A percentile compares a stretch with the other conserved stretches of the same genome.
phyloP scores from a whole-genome alignment of 2,329 filamentous ascomycete species.

The Didymella pomorum region DNA sequence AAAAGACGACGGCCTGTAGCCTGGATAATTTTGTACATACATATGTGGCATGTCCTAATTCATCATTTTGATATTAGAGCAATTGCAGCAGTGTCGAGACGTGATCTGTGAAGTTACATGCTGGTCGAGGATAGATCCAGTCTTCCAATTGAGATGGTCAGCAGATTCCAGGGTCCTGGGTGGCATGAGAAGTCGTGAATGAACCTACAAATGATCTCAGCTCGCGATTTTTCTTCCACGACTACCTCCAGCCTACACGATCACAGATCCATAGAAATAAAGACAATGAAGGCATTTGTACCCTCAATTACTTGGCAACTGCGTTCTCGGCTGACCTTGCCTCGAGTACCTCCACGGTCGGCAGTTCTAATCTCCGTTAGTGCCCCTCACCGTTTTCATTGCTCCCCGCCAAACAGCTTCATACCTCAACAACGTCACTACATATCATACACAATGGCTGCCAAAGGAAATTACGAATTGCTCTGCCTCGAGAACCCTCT shows the following conservation, averaged over 20 bases:
- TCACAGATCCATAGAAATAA: no score
- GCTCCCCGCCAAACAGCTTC: conserved; percentile 29
- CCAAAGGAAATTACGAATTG: conserved; percentile 82
- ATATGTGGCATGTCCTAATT: conserved; percentile 9
- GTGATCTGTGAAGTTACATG: not conserved
- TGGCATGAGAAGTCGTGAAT: conserved; percentile 13
- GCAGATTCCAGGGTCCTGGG: conserved; percentile 1
- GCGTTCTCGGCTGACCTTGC: conserved; percentile 1
- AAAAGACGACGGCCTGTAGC: not conserved
- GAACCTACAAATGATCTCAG: not conserved
- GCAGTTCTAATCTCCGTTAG: conserved; percentile 20
- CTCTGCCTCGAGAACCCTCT: conserved; percentile 97
- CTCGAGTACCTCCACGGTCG: not conserved
- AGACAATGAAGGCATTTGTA: not conserved
- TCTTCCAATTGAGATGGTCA: not conserved
- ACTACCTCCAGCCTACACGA: no score
- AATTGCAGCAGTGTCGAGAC: no score
- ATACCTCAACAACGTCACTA: conserved; percentile 29
- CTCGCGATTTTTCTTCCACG: no score
- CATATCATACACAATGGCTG: conserved; percentile 67
- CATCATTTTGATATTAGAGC: not conserved
- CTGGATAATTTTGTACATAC: conserved; percentile 17
- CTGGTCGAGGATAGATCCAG: not conserved
- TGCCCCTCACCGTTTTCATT: conserved; percentile 28
- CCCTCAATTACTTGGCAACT: conserved; percentile 11